Base-by-base conservation (phyloP, 106 monocot species). In the Dendrobium huoshanense region DNA sequence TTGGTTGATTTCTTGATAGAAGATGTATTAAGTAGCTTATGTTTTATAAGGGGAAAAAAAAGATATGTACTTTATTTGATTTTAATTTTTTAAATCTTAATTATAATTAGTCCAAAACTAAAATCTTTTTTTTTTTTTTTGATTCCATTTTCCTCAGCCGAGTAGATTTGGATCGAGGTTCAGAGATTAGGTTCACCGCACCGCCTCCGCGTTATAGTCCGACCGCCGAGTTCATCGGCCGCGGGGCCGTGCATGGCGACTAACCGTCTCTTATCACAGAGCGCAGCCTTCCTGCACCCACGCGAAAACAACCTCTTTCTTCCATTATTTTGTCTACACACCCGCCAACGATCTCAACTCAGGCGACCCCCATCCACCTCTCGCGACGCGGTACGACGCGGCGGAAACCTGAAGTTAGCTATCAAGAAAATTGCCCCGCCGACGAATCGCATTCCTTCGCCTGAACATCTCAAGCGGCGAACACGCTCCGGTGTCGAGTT, bases 401-500 rank as follows among this genome's bases (percentile, higher is more conserved):
- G 48, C 10, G 49, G 9, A 48, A 76, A 45, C 76, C 49, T 76
- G 22, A 76, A 49, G 49, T 25, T 22, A 25, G 25, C 45, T 25
- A 27, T 25, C 48, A 49, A 49, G 48, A 59, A 74, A 48, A 27
- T 17, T 55, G 41, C 29, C 41, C 68, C 67, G 19, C 40, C 73
- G 58, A 15, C 2, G 25, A 76, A 49, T 49, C 27, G 45, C 48
- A 6, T 11, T 27, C 17, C 37, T 33, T 56, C 73, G 51, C 81
- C 72, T 1, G 68, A 80, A 43, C 70, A 33, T 58, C 73, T 88
- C 41, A 98, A 89, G 84, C 81, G 85, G 85, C 86, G 94, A 18
- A 98, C 97, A 16, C 92, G 97, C 20, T 98, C 97, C 9, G 77
- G n/a, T 5, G 80, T 84, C 41, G 84, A 73, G n/a, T 87, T 95